Conservation (phyloP, 169 alveolate species). For the Plasmodium gaboni region DNA sequence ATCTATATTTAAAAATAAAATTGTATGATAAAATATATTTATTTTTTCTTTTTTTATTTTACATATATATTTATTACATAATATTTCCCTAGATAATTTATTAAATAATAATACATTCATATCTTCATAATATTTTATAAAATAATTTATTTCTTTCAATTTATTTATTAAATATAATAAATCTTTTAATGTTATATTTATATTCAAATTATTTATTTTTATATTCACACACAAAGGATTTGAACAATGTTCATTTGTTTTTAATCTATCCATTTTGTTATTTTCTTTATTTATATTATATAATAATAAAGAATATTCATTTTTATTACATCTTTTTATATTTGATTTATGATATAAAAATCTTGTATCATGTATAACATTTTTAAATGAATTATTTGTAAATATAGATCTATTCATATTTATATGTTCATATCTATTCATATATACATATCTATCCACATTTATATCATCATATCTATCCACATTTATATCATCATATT, state of each 20-base stretch:
- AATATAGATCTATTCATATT: not conserved
- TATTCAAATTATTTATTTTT: constrained; percentile 13
- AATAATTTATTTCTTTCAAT: constrained; percentile 5
- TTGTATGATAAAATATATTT: too few species aligned
- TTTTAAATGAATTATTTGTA: not conserved
- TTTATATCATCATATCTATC: too few species aligned
- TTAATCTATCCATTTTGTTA: not conserved
- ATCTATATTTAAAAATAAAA: too few species aligned
- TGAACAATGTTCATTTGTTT: not conserved
- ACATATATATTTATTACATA: constrained; percentile 13
- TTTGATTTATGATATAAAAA: not conserved
- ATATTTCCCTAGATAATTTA: not conserved
- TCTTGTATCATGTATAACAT: not conserved
- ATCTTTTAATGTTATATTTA: constrained; percentile 17
- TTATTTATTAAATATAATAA: constrained; percentile 25
- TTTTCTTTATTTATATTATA: not conserved
- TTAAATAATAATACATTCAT: constrained; percentile 19
- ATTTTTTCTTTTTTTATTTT: constrained; percentile 23
- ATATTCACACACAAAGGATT: constrained; percentile 18
- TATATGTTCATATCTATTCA: not conserved
- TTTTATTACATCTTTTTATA: not conserved
- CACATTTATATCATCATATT: too few species aligned
- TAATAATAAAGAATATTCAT: not conserved
- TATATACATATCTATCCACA: not conserved
- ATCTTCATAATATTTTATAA: constrained; percentile 37